phyloP scores from a whole-genome alignment of 2,329 filamentous ascomycete genomes.

The Endocalyx cinctus region DNA sequence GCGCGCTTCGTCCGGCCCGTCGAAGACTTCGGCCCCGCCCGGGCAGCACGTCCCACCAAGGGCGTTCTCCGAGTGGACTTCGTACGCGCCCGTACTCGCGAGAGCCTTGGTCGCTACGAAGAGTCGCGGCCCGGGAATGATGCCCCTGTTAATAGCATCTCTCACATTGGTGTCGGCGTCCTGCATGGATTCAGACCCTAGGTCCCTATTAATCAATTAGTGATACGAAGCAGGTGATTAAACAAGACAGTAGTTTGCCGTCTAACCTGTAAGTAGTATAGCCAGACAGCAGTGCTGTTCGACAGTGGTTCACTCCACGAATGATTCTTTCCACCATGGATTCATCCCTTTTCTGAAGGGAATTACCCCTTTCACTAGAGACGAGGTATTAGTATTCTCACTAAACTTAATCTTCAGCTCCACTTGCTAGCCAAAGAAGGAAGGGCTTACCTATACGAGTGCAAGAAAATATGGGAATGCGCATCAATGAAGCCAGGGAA shows the following conservation, averaged over 20 bases:
- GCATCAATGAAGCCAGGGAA: slow-evolving; percentile 48
- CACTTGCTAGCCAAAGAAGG: no score
- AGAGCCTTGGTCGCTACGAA: slow-evolving; percentile 46
- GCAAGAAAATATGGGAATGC: slow-evolving; percentile 48
- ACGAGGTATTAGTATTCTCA: slow-evolving; percentile 20
- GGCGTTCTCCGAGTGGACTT: slow-evolving; percentile 38
- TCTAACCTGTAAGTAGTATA: slow-evolving; percentile 47
- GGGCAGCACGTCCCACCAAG: slow-evolving; percentile 26
- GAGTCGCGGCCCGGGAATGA: slow-evolving; percentile 46
- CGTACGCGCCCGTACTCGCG: slow-evolving; percentile 41
- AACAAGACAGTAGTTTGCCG: no score
- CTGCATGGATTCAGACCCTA: slow-evolving; percentile 44
- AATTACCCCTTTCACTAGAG: no score
- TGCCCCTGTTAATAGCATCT: slow-evolving; percentile 44
- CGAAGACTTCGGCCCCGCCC: slow-evolving; percentile 33
- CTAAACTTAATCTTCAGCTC: no score
- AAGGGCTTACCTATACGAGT: slow-evolving; percentile 40
- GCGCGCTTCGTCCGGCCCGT: slow-evolving; percentile 38
- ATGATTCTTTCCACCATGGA: slow-evolving; percentile 49
- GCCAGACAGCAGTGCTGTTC: slow-evolving; percentile 46
- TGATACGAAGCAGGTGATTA: no score
- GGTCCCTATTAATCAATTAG: no score
- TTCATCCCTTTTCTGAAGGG: slow-evolving; percentile 52
- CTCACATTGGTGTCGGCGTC: slow-evolving; percentile 43
- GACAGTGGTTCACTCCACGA: slow-evolving; percentile 45